These are phyloP conservation scores for Ustilago curta DNA, from an alignment of 1,284 basidiomycete genomes.

Conservation along the genomic window DNA sequence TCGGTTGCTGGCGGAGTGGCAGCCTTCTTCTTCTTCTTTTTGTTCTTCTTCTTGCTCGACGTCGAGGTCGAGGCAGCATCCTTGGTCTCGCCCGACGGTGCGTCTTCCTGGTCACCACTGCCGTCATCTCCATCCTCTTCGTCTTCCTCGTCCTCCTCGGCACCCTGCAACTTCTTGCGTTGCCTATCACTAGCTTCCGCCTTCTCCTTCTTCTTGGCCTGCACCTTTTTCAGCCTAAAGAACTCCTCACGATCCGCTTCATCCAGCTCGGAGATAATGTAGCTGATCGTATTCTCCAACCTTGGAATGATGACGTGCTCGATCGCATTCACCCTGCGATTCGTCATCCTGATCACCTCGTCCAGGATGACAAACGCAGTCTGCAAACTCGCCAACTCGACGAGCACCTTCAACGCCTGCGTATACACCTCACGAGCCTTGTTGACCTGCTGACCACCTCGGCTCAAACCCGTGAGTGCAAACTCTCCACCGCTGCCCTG, in stretches of 20 bases:
- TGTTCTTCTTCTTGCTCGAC: conserved; percentile 26
- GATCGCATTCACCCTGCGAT: conserved; percentile 97
- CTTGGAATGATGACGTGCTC: conserved; percentile 97
- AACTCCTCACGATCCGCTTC: conserved; percentile 69
- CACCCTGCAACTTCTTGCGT: conserved; percentile 15
- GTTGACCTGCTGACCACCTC: conserved; percentile 96
- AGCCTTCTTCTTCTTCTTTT: conserved; percentile 23
- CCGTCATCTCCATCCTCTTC: conserved; percentile 10
- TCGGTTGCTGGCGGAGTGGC: conserved; percentile 11
- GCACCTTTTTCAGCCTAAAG: conserved; percentile 68
- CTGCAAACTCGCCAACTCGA: conserved; percentile 90
- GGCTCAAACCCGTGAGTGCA: conserved; percentile 94
- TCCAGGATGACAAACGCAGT: conserved; percentile 99
- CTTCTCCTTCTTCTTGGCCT: conserved; percentile 65
- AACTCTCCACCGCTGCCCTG: conserved; percentile 75
- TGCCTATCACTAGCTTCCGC: conserved; percentile 36
- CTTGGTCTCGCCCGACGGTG: background rate
- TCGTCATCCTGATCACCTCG: conserved; percentile 98
- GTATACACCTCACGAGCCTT: conserved; percentile 94
- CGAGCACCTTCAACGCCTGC: conserved; percentile 95
- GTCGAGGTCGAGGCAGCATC: background rate
- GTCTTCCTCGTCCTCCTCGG: conserved; percentile 9
- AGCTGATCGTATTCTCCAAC: conserved; percentile 89
- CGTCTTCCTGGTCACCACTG: conserved; percentile 8
- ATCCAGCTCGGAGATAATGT: conserved; percentile 67